phyloP scores from a whole-genome alignment of 257 asterid genomes.

The Jacaranda mimosifolia region DNA sequence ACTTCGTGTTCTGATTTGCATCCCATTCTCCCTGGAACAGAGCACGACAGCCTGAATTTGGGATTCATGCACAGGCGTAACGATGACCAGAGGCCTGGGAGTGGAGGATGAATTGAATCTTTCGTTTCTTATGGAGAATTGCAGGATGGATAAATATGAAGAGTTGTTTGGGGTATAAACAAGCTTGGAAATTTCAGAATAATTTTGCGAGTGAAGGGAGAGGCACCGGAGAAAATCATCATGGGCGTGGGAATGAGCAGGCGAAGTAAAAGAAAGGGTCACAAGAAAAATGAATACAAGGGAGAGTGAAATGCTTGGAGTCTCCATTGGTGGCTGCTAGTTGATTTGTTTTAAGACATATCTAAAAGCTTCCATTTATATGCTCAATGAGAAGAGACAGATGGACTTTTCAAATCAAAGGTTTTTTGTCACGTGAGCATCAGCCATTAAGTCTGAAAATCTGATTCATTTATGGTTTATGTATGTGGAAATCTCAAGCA shows the following conservation, averaged over 20 bases:
- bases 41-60: constrained; percentile 28
- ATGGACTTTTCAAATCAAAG: too few relatives aligned
- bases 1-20: constrained; percentile 40
- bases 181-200: not conserved
- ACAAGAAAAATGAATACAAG: not conserved
- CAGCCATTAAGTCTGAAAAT: too few relatives aligned
- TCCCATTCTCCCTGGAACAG: constrained; percentile 26
- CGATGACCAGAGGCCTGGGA: not conserved
- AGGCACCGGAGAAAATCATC: constrained; percentile 32
- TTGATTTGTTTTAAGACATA: not conserved
- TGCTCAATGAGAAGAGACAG: not conserved
- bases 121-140: constrained; percentile 1
- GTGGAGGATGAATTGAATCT: constrained; percentile 12
- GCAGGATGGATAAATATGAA: not conserved
- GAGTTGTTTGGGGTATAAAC: not conserved
- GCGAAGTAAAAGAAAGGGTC: not conserved
- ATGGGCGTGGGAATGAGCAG: not conserved
- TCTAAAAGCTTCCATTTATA: not conserved
- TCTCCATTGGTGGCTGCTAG: not conserved
- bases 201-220: not conserved
- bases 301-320: not conserved
- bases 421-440: too few relatives aligned
- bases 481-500: too few relatives aligned
- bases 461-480: too few relatives aligned
- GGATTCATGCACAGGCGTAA: constrained; percentile 13